These are phyloP conservation scores for Fistulinella prunicolor DNA, from an alignment of 768 basidiomycete genomes.

Conservation along the genomic window DNA sequence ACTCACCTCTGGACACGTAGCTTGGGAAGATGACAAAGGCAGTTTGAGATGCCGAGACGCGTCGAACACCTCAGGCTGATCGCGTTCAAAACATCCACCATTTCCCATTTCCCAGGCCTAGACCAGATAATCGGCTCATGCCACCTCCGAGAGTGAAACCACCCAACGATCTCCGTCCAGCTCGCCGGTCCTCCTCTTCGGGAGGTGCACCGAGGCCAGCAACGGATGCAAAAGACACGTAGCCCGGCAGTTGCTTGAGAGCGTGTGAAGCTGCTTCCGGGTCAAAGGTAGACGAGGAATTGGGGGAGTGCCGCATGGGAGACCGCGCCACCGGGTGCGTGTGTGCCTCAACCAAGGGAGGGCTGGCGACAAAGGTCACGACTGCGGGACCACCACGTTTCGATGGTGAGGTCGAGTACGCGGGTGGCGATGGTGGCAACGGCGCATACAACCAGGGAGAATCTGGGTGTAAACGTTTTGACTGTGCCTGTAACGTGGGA, in stretches of 20 bases:
- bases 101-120: constrained; percentile 31
- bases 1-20: constrained; percentile 21
- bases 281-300: constrained; percentile 49
- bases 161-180: constrained; percentile 18
- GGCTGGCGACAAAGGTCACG: constrained; percentile 21
- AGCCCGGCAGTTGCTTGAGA: constrained; percentile 55
- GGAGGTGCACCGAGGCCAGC: constrained; percentile 66
- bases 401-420: constrained; percentile 30
- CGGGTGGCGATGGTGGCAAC: constrained; percentile 29
- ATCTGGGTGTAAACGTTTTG: constrained; percentile 12
- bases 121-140: constrained; percentile 18
- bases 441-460: constrained; percentile 31
- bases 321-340: constrained; percentile 10
- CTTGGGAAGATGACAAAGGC: constrained; percentile 3
- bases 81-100: constrained; percentile 31
- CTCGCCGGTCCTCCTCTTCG: constrained; percentile 38
- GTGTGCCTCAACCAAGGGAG: constrained; percentile 12
- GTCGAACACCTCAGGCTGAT: constrained; percentile 5
- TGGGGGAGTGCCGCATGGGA: constrained; percentile 12
- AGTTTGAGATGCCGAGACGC: constrained; percentile 5
- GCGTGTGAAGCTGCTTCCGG: constrained; percentile 58
- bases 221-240: constrained; percentile 64
- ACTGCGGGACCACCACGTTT: constrained; percentile 22
- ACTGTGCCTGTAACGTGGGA: constrained; percentile 13
- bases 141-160: constrained; percentile 17